Base-by-base conservation (phyloP, 163 green algal genomes). In the Prototheca stagnorum region DNA sequence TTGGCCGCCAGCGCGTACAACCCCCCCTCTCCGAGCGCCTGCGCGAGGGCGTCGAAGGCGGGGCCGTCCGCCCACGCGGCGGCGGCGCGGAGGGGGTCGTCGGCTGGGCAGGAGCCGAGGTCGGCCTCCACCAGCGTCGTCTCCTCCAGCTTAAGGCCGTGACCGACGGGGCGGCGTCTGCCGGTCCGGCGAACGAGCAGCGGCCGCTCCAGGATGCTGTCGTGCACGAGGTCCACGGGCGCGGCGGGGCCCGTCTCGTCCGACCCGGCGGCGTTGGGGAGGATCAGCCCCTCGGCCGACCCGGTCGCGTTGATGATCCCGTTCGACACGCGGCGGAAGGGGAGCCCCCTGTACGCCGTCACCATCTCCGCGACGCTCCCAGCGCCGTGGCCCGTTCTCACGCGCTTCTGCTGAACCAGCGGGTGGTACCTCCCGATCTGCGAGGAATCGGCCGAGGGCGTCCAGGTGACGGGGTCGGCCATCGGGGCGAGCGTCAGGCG, bases 351-450 rank as follows among this genome's bases (percentile, higher is more conserved):
- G 51, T 59, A 61, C 22, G 40, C 4, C 3, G 17, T 25, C 34
- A 51, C 23, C n/a, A 20, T 5, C 23, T 59, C 35, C 19, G 54
- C 54, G 16, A 47, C 22, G 17, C 47, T 37, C 6, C 47, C 45
- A 19, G 21, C 21, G 12, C 15, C 42, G n/a, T 60, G 44, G 20
- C 64, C 64, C 15, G 64, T 73, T 16, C 29, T 16, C 41, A 70
- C 24, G 6, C 16, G 12, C 52, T 70, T 70, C 11, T 69, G 64
- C 20, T 66, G 46, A 15, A 70, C 41, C 2, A 66, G 44, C 6
- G 61, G 64, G 25, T 44, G 35, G 35, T 49, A 65, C 19, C 28
- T 14, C 4, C 53, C 53, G 14, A 56, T 22, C 46, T 62, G 41
- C 23, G 45, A 50, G 19, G 9, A 5, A 21, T 47, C n/a, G 45